Evolutionary conservation across 352 stramenopile species (phyloP).

Genomic region (Lagenidium sp.): DNA sequence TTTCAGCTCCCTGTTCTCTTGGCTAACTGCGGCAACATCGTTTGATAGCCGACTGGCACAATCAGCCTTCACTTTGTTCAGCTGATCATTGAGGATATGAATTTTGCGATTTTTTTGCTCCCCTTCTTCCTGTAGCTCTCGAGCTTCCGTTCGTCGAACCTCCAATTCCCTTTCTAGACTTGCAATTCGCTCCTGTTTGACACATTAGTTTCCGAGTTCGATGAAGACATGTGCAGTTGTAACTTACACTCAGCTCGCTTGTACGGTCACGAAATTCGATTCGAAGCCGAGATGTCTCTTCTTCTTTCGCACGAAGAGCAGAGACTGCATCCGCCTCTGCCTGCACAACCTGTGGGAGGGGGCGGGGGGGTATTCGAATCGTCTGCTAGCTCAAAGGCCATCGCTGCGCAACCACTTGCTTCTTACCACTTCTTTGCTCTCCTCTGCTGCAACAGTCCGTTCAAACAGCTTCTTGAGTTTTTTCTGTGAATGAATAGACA

Average conservation of each 20-base stretch:
- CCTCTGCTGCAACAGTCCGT: slow-evolving; percentile 35
- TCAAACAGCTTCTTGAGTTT: slow-evolving; percentile 39
- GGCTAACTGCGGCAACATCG: slow-evolving; percentile 41
- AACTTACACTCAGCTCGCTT: slow-evolving; percentile 46
- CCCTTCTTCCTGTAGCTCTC: slow-evolving; percentile 49
- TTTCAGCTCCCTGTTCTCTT: slow-evolving; percentile 59
- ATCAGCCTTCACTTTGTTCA: slow-evolving; percentile 67
- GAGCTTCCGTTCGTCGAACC: slow-evolving; percentile 37
- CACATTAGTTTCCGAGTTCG: too few species aligned
- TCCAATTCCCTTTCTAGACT: slow-evolving; percentile 48
- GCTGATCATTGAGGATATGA: slow-evolving; percentile 56
- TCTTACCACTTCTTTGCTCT: slow-evolving; percentile 53
- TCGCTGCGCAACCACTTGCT: too few species aligned
- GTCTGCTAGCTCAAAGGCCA: too few species aligned
- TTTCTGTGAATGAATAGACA: too few species aligned
- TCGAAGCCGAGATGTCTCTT: slow-evolving; percentile 35
- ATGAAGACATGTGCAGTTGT: too few species aligned
- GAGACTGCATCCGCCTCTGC: slow-evolving; percentile 39
- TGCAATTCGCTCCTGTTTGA: slow-evolving; percentile 11
- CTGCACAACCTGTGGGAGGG: slow-evolving; percentile 2
- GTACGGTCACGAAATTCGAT: slow-evolving; percentile 38
- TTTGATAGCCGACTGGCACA: slow-evolving; percentile 36
- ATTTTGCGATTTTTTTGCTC: slow-evolving; percentile 59
- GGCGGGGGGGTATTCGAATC: too few species aligned
- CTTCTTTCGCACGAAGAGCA: slow-evolving; percentile 36